Evolutionary conservation across 2,329 filamentous ascomycete genomes (phyloP).

Genomic region (Ophiostoma ulmi): DNA sequence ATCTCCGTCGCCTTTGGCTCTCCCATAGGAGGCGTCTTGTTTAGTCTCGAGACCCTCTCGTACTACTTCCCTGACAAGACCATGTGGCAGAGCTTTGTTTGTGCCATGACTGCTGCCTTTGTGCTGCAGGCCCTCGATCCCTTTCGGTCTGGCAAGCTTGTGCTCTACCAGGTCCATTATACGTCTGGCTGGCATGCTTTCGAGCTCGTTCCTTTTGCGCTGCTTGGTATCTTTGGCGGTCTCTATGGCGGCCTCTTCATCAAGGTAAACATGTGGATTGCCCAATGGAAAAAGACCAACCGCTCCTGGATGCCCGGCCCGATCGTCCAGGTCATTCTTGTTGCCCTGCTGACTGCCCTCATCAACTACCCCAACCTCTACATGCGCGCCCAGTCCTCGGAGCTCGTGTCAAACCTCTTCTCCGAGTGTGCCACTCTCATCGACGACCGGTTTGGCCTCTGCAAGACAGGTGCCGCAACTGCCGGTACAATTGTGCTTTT

Average conservation of each 20-base stretch:
- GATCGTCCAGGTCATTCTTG: conserved; percentile 70
- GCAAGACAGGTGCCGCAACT: conserved; percentile 78
- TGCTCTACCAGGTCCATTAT: conserved; percentile 93
- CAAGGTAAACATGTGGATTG: conserved; percentile 83
- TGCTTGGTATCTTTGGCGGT: conserved; percentile 86
- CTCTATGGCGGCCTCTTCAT: conserved; percentile 93
- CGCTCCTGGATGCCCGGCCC: conserved; percentile 62
- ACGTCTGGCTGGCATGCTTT: conserved; percentile 90
- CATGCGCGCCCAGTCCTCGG: conserved; percentile 86
- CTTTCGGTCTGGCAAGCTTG: conserved; percentile 90
- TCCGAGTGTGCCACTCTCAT: conserved; percentile 77
- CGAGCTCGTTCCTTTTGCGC: conserved; percentile 79
- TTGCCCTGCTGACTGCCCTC: conserved; percentile 76
- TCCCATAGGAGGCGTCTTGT: conserved; percentile 88
- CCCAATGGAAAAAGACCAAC: conserved; percentile 67
- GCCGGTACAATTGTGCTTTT: conserved; percentile 77
- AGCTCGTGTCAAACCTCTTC: conserved; percentile 88
- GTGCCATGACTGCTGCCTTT: conserved; percentile 96
- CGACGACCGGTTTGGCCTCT: conserved; percentile 85
- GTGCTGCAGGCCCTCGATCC: conserved; percentile 89
- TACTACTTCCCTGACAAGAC: conserved; percentile 99
- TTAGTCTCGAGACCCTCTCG: conserved; percentile 93
- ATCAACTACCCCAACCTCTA: conserved; percentile 96
- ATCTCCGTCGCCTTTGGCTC: conserved; percentile 93
- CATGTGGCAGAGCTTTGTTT: conserved; percentile 99